These are phyloP conservation scores for Clonostachys solani DNA, from an alignment of 2,329 filamentous ascomycete genomes.

Conservation along the genomic window DNA sequence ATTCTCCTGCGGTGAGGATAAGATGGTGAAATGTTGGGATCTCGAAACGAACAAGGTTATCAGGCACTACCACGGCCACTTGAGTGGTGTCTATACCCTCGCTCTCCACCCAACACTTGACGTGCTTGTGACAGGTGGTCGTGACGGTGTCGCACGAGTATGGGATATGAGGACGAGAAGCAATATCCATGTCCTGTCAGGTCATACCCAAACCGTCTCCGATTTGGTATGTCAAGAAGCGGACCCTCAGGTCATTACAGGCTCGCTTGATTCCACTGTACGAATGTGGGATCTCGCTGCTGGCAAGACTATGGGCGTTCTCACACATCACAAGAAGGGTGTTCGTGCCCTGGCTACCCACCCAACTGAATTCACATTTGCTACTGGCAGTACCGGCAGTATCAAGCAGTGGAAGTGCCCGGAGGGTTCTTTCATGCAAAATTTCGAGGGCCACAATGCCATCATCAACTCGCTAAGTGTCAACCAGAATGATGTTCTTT, in stretches of 20 bases:
- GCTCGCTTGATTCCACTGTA: conserved; percentile 88
- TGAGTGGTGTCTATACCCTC: conserved; percentile 92
- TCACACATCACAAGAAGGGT: conserved; percentile 98
- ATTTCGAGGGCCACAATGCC: conserved; percentile 93
- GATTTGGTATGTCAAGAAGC: conserved; percentile 92
- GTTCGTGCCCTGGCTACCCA: conserved; percentile 82
- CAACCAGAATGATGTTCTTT: conserved; percentile 92
- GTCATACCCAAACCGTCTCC: conserved; percentile 87
- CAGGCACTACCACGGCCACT: conserved; percentile 92
- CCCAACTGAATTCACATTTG: conserved; percentile 94
- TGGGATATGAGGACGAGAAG: conserved; percentile 98
- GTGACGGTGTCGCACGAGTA: conserved; percentile 89
- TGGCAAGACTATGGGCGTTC: conserved; percentile 90
- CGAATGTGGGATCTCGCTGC: conserved; percentile 94
- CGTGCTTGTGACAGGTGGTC: conserved; percentile 88
- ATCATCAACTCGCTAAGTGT: conserved; percentile 94
- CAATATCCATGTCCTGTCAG: conserved; percentile 90
- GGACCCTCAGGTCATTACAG: conserved; percentile 91
- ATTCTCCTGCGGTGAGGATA: conserved; percentile 97
- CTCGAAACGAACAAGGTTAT: conserved; percentile 99
- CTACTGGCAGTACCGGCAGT: conserved; percentile 82
- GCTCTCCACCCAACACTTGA: conserved; percentile 92
- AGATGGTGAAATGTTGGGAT: conserved; percentile 99
- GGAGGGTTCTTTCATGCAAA: conserved; percentile 97
- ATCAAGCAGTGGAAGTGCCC: conserved; percentile 99